A percentile compares a stretch with the other conserved stretches of the same genome.
Conservation (phyloP, 768 basidiomycete species). For the Podaxis mareebaensis region DNA sequence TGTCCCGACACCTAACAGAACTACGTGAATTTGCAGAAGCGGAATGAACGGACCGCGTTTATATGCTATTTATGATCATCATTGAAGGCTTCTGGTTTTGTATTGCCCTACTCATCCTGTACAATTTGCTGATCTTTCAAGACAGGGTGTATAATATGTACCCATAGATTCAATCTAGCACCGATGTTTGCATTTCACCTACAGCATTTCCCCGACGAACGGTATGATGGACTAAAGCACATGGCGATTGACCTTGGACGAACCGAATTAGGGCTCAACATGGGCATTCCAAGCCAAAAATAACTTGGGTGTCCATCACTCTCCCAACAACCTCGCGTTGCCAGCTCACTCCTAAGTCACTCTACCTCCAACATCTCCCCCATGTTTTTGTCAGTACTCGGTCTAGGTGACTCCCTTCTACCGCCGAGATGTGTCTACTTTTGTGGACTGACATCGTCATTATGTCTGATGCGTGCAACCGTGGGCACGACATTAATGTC, state of each 20-base stretch:
- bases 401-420: not conserved
- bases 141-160: not conserved
- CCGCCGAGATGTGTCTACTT: not conserved
- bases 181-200: not conserved
- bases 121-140: not conserved
- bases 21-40: conserved; percentile 65
- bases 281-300: not conserved
- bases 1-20: conserved; percentile 68
- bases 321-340: not conserved
- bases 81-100: not conserved
- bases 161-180: not conserved
- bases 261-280: not conserved
- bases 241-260: not conserved
- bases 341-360: not conserved
- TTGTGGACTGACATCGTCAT: not conserved
- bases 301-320: not conserved
- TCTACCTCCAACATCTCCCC: not conserved
- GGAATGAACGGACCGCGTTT: conserved; percentile 21
- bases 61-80: not conserved
- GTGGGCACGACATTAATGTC: not conserved
- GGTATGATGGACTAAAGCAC: not conserved
- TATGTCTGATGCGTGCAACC: not conserved
- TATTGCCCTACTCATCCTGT: not conserved
- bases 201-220: not conserved
- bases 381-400: not conserved